phyloP scores from a whole-genome alignment of 768 basidiomycete species.

The Russula lepida region DNA sequence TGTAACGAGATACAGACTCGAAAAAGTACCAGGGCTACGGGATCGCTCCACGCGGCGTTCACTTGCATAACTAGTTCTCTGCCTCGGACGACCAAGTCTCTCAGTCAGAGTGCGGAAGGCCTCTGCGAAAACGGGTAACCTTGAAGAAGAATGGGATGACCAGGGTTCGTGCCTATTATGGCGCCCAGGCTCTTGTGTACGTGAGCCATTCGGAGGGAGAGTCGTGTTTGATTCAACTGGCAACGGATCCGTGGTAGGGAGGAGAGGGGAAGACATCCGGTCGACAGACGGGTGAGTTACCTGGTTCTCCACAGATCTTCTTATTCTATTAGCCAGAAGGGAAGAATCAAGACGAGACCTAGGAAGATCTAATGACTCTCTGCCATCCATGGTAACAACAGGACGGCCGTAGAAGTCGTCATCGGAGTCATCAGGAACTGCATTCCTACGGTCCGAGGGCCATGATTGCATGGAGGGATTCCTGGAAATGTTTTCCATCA shows the following conservation, averaged over 20 bases:
- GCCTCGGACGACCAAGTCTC: conserved; percentile 13
- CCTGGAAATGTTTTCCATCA: not conserved
- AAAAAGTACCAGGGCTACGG: conserved; percentile 8
- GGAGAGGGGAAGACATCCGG: conserved; percentile 7
- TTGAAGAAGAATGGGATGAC: conserved; percentile 1
- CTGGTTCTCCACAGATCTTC: conserved; percentile 11
- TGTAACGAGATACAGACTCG: conserved; percentile 8
- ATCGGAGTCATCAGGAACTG: conserved; percentile 1
- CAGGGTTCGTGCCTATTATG: conserved; percentile 1
- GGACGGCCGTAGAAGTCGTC: conserved; percentile 11
- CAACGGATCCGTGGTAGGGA: not conserved
- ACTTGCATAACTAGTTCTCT: not conserved
- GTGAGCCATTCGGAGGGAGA: not conserved
- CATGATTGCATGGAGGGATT: not conserved
- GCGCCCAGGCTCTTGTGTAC: conserved; percentile 10
- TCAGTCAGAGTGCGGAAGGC: conserved; percentile 8
- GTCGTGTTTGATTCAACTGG: conserved; percentile 1
- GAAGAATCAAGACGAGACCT: conserved; percentile 10
- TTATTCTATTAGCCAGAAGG: conserved; percentile 7
- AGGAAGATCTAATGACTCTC: conserved; percentile 7
- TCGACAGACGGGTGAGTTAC: not conserved
- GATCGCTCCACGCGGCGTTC: conserved; percentile 7
- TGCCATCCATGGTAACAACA: not conserved
- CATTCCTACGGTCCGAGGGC: conserved; percentile 1
- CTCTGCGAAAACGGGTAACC: conserved; percentile 7